Conservation (phyloP, 176 grass and related monocot species). For the Aegilops tauschii region DNA sequence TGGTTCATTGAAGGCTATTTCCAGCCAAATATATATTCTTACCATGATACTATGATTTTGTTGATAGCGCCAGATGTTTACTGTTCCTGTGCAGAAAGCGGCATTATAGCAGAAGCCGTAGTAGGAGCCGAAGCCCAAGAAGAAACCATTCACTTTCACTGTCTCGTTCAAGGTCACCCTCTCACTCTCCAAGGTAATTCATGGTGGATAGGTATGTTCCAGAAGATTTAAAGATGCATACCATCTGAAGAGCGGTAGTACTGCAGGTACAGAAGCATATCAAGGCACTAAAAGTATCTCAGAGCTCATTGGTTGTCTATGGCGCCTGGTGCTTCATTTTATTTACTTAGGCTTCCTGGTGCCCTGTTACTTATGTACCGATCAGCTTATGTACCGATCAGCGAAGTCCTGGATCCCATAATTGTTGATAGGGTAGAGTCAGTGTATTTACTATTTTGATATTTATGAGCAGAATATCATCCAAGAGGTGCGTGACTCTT, state of each 20-base stretch:
- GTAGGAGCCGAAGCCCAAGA: conserved; percentile 71
- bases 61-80: neutral
- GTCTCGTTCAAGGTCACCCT: conserved; percentile 56
- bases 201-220: neutral
- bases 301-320: neutral
- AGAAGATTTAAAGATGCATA: conserved; percentile 5
- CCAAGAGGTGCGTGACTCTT: neutral
- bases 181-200: conserved; percentile 70
- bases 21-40: neutral
- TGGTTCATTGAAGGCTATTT: neutral
- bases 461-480: conserved; percentile 20
- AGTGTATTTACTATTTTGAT: neutral
- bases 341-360: neutral
- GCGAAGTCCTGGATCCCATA: neutral
- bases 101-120: conserved; percentile 68
- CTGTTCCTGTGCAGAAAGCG: conserved; percentile 43
- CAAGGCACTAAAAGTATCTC: conserved; percentile 55
- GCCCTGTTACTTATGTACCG: neutral
- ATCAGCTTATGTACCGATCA: neutral
- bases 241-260: neutral
- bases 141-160: conserved; percentile 45
- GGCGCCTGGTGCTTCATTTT: neutral
- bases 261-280: conserved; percentile 77
- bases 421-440: neutral
- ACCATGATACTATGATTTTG: neutral